Evolutionary conservation across 306 rosid genomes (phyloP).

Genomic region (Quercus berberidifolia): DNA sequence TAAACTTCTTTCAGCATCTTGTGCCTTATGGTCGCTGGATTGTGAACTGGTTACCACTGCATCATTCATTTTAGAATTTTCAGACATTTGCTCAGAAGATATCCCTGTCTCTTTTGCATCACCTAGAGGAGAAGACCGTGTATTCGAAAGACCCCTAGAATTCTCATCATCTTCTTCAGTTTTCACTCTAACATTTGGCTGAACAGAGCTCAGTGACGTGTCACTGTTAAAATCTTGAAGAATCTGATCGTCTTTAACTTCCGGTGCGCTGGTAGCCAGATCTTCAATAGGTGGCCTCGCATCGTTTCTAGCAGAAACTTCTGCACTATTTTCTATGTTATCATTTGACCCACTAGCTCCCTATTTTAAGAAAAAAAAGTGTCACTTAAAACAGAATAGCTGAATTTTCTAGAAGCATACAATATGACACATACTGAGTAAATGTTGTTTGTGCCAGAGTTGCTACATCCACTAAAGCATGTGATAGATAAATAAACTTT

Average conservation of each 20-base stretch:
- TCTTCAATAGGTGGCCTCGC: constrained; percentile 36
- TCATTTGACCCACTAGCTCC: constrained; percentile 47
- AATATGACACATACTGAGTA: background rate
- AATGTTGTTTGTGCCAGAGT: background rate
- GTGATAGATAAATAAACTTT: background rate
- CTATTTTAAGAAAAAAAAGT: constrained; percentile 44
- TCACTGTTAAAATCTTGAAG: constrained; percentile 41
- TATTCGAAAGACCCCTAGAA: constrained; percentile 35
- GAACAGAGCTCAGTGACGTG: constrained; percentile 29
- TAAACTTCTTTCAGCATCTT: constrained; percentile 36
- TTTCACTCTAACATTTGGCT: constrained; percentile 39
- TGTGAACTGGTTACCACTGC: constrained; percentile 29
- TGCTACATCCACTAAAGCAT: background rate
- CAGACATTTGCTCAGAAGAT: constrained; percentile 43
- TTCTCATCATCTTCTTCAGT: constrained; percentile 45
- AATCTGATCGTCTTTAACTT: constrained; percentile 39
- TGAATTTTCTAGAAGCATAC: constrained; percentile 21
- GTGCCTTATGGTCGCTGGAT: constrained; percentile 45
- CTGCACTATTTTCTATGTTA: constrained; percentile 21
- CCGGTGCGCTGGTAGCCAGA: constrained; percentile 36
- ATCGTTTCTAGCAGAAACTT: constrained; percentile 29
- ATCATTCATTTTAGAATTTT: constrained; percentile 37
- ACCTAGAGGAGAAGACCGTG: constrained; percentile 42
- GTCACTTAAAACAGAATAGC: constrained; percentile 30
- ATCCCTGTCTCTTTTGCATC: constrained; percentile 44